Evolutionary conservation across 164 flowering plant genomes (phyloP), one percentile per base, ranked within the genome.

Genomic region (Vitis vinifera): DNA sequence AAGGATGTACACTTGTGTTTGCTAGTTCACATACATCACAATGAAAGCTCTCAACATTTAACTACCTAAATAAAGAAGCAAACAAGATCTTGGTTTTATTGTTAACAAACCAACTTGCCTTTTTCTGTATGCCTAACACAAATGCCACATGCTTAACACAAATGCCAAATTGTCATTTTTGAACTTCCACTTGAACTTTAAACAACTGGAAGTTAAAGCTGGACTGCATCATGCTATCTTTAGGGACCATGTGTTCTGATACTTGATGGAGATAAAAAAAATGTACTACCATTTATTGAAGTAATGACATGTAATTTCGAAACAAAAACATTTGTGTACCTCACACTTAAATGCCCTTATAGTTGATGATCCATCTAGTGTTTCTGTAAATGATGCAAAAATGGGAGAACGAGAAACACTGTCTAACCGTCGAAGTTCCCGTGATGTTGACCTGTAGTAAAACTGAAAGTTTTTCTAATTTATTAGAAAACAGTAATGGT

Each of bases 331-430:
- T 31, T 55, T 14, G 69, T 67, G 63, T 75, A 94, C 99, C 99
- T 88, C 84, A 65, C 84, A 80, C 13, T 81, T 86, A 58, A 95
- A 93, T 58, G 98, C 98, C 62, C 98, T 86, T 70, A 95, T 91
- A 51, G 93, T 93, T 75, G 97, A 77, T 63, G 96, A 83, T 63
- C 99, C 99, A 83, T 87, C 92, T 55, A 92, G 72, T 63, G 94
- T 89, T 85, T 95, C 99, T 27, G 94, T 87, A 75, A 95, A 95
- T 69, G 98, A 87, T 68, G 97, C 81, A 81, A 92, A 95, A n/a
- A 95, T 92, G 49, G 98, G 99, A 72, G 98, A 92, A 11, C 98
- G 93, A 71, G 98, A 83, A 80, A 93, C 94, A 80, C 97, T 90
- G 73, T 95, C 99, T 57, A 95, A 88, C 78, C 99, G 89, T 73